Percentiles rank a stretch among this genome's conserved stretches.
These are phyloP conservation scores for Phytophthora kernoviae DNA, from an alignment of 352 stramenopile species.

Conservation along the genomic window DNA sequence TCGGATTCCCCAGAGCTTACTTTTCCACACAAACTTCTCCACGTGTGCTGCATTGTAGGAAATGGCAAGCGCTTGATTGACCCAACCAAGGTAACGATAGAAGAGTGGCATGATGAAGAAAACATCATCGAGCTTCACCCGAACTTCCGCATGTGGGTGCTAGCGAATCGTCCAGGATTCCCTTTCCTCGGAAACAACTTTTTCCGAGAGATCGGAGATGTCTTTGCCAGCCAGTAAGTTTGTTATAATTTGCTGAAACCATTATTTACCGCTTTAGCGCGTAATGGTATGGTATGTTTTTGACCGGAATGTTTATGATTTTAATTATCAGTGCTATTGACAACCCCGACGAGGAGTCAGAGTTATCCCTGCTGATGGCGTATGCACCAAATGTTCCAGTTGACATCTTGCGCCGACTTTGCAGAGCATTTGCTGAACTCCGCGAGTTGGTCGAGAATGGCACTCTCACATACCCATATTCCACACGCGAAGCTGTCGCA, in stretches of 20 bases:
- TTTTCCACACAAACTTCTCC: not conserved
- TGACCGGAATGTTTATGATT: not conserved
- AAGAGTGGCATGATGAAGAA: slow-evolving; percentile 67
- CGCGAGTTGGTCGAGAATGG: slow-evolving; percentile 88
- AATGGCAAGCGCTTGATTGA: slow-evolving; percentile 90
- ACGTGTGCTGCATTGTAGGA: slow-evolving; percentile 30
- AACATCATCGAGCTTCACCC: slow-evolving; percentile 92
- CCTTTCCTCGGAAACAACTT: slow-evolving; percentile 98
- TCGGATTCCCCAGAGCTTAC: not conserved
- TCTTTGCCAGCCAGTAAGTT: slow-evolving; percentile 91
- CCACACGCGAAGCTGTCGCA: slow-evolving; percentile 92
- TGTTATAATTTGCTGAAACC: not conserved
- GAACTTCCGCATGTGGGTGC: slow-evolving; percentile 93
- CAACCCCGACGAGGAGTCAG: slow-evolving; percentile 90
- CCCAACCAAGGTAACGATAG: slow-evolving; percentile 62
- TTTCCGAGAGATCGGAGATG: slow-evolving; percentile 93
- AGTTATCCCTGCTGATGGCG: slow-evolving; percentile 89
- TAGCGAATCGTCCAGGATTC: slow-evolving; percentile 96
- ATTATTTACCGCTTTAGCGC: too few species aligned
- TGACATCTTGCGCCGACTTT: slow-evolving; percentile 85
- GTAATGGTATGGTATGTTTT: not conserved
- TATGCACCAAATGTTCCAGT: slow-evolving; percentile 89
- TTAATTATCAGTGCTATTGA: slow-evolving; percentile 70
- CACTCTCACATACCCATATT: slow-evolving; percentile 94
- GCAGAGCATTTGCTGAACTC: slow-evolving; percentile 90